Evolutionary conservation across 2,329 filamentous ascomycete genomes (phyloP), one percentile per base, ranked within the genome.

Genomic region (Xylariales sp.): DNA sequence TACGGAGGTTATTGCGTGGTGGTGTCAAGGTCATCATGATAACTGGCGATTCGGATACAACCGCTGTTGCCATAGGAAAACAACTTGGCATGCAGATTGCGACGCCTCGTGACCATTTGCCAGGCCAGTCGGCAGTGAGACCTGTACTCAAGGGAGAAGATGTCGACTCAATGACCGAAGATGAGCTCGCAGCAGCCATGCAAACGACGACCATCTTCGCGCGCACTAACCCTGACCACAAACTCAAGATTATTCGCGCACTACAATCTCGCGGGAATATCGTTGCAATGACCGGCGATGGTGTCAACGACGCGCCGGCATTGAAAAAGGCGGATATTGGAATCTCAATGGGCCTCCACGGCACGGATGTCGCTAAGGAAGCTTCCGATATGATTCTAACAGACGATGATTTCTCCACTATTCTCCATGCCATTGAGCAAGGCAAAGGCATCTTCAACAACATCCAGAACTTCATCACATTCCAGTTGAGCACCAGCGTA

Each of bases 371-470:
- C 28, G 93, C 93, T 45, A 98, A 98, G 66, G 93, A 93, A 61
- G 88, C 88, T 8, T 83, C 88, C n/a, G 88, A 93, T 55, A 94
- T 94, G 88, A 91, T 94, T 46, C 67, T 94, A 37, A 93, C 87
- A 0, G 86, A 93, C 50, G 88, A 94, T 59, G 85, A 93, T 61
- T 93, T 94, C 59, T 87, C 85, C 1, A 93, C 88, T 5, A 98
- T 98, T 46, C 74, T 98, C 10, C 86, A 83, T 42, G 93, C 93
- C 20, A 98, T 98, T 45, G 93, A 98, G 61, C 93, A 98, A 67
- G 94, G 93, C 63, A 98, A 98, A 63, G 93, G 90, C 39, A 98
- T 98, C 51, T 98, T 98, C 66, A 95, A 93, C 75, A 98, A 98
- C 62, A 97, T 98, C 49, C 93, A 98, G 59, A 98, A 98, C 63